Evolutionary conservation across 305 asterid species (phyloP).

Genomic region (Lippia alba): DNA sequence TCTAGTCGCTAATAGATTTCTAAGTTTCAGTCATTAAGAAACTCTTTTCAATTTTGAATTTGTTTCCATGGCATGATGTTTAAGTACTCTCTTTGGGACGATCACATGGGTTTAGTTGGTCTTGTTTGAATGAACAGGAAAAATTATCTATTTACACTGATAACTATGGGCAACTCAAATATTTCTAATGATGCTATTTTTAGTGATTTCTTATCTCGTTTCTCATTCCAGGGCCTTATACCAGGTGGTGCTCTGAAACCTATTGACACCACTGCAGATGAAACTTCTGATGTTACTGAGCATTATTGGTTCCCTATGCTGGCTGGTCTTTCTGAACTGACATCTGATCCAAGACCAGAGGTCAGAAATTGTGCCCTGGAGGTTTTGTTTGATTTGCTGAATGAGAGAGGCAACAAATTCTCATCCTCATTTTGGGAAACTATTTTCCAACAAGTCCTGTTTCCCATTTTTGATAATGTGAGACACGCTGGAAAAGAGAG

Average conservation of each 20-base stretch:
- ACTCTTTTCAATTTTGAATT: not conserved
- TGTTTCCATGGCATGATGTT: too few relatives aligned
- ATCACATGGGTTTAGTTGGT: slow-evolving; percentile 26
- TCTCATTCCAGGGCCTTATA: slow-evolving; percentile 82
- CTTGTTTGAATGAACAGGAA: slow-evolving; percentile 32
- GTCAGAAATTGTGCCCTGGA: slow-evolving; percentile 98
- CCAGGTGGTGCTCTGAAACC: slow-evolving; percentile 98
- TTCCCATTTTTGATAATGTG: slow-evolving; percentile 97
- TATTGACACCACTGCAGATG: slow-evolving; percentile 65
- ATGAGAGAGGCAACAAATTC: slow-evolving; percentile 98
- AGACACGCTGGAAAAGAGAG: slow-evolving; percentile 88
- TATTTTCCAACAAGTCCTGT: slow-evolving; percentile 86
- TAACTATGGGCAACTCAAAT: too few relatives aligned
- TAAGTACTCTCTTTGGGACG: not conserved
- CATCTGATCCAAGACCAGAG: slow-evolving; percentile 96
- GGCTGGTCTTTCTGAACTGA: slow-evolving; percentile 98
- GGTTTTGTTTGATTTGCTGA: slow-evolving; percentile 95
- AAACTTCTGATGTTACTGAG: slow-evolving; percentile 88
- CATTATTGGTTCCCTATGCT: slow-evolving; percentile 99
- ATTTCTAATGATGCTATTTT: too few relatives aligned
- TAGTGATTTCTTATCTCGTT: slow-evolving; percentile 33
- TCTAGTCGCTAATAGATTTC: slow-evolving; percentile 29
- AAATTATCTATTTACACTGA: too few relatives aligned
- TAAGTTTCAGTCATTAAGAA: slow-evolving; percentile 1
- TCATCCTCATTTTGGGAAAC: slow-evolving; percentile 97